These are phyloP conservation scores for Sherardia arvensis DNA, from an alignment of 257 asterid genomes.

Conservation along the genomic window DNA sequence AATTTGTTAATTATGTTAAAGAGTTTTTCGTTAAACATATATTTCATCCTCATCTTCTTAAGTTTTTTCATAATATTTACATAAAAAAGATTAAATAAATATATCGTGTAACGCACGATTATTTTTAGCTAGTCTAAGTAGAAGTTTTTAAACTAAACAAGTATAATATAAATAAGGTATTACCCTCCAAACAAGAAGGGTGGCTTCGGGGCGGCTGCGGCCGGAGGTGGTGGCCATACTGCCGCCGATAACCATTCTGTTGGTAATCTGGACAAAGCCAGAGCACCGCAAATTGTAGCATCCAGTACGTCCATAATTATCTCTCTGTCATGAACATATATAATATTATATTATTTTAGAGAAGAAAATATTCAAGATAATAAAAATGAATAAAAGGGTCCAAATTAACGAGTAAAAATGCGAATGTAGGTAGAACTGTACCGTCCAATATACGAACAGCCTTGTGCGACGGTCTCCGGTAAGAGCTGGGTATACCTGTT, in stretches of 20 bases:
- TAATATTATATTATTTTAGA: too few species aligned
- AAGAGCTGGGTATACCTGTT: slow-evolving; percentile 2
- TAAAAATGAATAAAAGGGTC: background rate
- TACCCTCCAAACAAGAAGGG: slow-evolving; percentile 23
- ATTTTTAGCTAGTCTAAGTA: too few species aligned
- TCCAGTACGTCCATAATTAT: slow-evolving; percentile 21
- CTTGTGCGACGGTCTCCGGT: background rate
- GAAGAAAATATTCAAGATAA: too few species aligned
- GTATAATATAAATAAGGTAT: background rate
- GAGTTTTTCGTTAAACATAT: too few species aligned
- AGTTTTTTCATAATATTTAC: too few species aligned
- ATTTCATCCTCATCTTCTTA: too few species aligned
- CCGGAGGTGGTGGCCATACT: slow-evolving; percentile 11
- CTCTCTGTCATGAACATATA: slow-evolving; percentile 25
- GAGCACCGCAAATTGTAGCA: slow-evolving; percentile 25
- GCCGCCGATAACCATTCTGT: slow-evolving; percentile 20
- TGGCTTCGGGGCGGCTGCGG: slow-evolving; percentile 18
- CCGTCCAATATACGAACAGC: slow-evolving; percentile 1
- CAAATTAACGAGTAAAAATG: too few species aligned
- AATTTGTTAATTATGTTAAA: too few species aligned
- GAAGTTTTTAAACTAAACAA: too few species aligned
- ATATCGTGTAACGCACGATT: too few species aligned
- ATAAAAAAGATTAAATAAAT: too few species aligned
- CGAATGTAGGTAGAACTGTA: background rate
- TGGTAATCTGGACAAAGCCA: slow-evolving; percentile 24